Base-by-base conservation (phyloP, 83 land plant genomes). In the Thuja plicata region DNA sequence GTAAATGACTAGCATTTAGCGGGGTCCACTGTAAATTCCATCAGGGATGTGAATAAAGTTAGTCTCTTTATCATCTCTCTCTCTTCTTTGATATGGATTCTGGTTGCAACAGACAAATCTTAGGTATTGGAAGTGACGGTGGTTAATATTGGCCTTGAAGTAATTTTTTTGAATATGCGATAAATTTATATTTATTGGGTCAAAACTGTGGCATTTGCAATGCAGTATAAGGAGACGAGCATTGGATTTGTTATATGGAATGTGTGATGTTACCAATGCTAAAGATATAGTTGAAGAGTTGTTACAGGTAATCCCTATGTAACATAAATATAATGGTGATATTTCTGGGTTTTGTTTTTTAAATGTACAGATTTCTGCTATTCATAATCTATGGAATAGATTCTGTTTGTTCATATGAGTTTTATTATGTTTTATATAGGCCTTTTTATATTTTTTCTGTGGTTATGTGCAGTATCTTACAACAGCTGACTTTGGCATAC, bases 221-320 rank as follows among this genome's bases (percentile, higher is more conserved):
- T 92, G 38, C 98, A 98, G 99, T 91, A 98, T 98, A 11, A 88
- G 99, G 74, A 97, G 99, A 88, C 94, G 99, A 85, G 98, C 99
- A 70, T 95, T 98, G 89, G 99, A 98, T 91, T 91, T 98, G 90
- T 91, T 98, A 9, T 97, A 98, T 94, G 99, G 98, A 21, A 98
- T 98, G 99, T 98, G 99, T 90, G 99, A 98, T 92, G 96, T 97
- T 48, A 92, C 97, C 86, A 98, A 98, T 93, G 99, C 99, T 62
- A 98, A 97, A 89, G 99, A 98, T 88, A 98, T 98, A 83, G 99
- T 98, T 85, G 99, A 98, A 93, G 99, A 97, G 91, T 89, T 98
- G 88, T 90, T 98, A 91, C 99, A 98, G 99, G 99, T 98, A 92
- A 50, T 43, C 40, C 85, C 74, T 9, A 11, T 12, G 35, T 38